phyloP scores from a whole-genome alignment of 305 asterid genomes.

The Withania somnifera region DNA sequence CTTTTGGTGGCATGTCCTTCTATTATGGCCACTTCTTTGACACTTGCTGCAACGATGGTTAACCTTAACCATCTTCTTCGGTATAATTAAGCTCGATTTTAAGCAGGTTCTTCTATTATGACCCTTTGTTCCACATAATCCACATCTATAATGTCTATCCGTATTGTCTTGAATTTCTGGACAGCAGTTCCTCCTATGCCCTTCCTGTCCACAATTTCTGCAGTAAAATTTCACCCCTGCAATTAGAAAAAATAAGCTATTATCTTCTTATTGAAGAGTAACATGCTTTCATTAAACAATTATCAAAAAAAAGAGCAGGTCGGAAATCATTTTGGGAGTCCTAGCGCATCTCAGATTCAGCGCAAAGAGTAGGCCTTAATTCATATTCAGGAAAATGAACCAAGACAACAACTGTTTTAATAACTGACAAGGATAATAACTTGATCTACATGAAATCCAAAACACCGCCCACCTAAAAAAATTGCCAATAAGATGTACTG shows the following conservation, averaged over 20 bases:
- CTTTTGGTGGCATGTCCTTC: conserved; percentile 53
- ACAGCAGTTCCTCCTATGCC: conserved; percentile 78
- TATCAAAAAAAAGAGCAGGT: neutral
- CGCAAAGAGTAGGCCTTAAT: neutral
- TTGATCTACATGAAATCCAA: too few species aligned
- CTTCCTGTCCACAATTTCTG: conserved; percentile 65
- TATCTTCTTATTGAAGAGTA: neutral
- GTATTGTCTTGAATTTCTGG: conserved; percentile 36
- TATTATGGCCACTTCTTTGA: conserved; percentile 59
- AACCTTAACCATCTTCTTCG: conserved; percentile 14
- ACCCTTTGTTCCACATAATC: conserved; percentile 69
- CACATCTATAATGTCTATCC: conserved; percentile 51
- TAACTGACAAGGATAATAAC: too few species aligned
- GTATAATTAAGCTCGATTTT: conserved; percentile 25
- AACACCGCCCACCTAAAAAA: neutral
- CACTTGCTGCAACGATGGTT: conserved; percentile 54
- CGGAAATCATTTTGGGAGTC: neutral
- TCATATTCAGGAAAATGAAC: neutral
- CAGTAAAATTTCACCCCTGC: conserved; percentile 68
- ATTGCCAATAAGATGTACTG: neutral
- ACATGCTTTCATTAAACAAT: neutral
- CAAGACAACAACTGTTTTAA: neutral
- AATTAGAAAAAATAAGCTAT: neutral
- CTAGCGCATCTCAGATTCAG: neutral
- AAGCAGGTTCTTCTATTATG: conserved; percentile 83